Base-by-base conservation (phyloP, 2,329 filamentous ascomycete genomes). In the Fusarium transvaalense region DNA sequence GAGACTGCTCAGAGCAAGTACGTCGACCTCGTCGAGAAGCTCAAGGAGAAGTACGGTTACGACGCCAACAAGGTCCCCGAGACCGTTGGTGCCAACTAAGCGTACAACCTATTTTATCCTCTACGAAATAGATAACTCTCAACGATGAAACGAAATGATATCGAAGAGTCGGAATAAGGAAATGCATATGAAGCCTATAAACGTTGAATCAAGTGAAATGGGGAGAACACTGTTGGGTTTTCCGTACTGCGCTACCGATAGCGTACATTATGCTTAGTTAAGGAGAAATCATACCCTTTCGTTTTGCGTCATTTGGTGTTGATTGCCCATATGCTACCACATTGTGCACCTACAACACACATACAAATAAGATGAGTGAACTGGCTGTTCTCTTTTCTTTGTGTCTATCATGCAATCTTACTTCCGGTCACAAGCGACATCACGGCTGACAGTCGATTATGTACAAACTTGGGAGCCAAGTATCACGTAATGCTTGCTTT, bases 1-100 rank as follows among this genome's bases (percentile, higher is more conserved):
- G 85, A 90, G 68, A 80, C 89, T 69, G 94, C 94, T 21, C 91
- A 97, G 86, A 84, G 88, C 78, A 83, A 86, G 76, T 97, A 97
- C 82, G 86, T 97, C 74, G 83, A 85, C 72, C 82, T 91, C 65
- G 88, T 96, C 69, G 89, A 93, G 80, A 79, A 83, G 75, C 81
- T 97, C 76, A 93, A 96, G 86, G 80, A 75, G 63, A 86, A 87
- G 78, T 87, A 90, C 80, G 91, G 90, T 61, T 91, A 84, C 79
- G 87, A 92, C 77, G 84, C 82, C 66, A 83, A 86, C 80, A 90
- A 90, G 85, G 80, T 74, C 66, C 87, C 88, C 71, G 88, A 90
- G 83, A 77, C 83, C 52, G 86, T 90, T 47, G 78, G 78, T 63
- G 74, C 57, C 61, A 68, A 55, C 50, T 73, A 72, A 61, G 25